These are phyloP conservation scores for Irpex sp. DNA, from an alignment of 1,284 basidiomycete genomes.

Conservation along the genomic window DNA sequence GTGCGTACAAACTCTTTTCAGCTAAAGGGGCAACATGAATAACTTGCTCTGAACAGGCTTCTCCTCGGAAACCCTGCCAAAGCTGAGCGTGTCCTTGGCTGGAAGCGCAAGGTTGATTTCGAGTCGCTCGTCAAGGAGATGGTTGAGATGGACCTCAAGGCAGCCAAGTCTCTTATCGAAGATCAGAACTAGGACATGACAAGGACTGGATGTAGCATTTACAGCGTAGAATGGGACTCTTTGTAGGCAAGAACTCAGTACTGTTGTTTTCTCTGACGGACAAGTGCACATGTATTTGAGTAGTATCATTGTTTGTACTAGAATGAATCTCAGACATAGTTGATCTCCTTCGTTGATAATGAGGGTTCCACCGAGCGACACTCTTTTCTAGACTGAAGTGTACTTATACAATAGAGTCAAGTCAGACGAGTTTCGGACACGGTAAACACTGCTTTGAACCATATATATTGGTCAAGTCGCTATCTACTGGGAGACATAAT, in stretches of 20 bases:
- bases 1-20: conserved; percentile 39
- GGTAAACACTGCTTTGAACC: not conserved
- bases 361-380: too few species aligned
- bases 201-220: not conserved
- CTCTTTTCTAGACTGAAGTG: too few species aligned
- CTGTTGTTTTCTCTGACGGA: not conserved
- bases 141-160: conserved; percentile 76
- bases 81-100: conserved; percentile 79
- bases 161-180: conserved; percentile 67
- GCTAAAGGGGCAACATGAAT: not conserved
- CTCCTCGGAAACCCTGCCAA: conserved; percentile 81
- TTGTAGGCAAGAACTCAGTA: not conserved
- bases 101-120: conserved; percentile 82
- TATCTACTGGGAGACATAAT: not conserved
- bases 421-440: not conserved
- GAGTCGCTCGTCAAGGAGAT: conserved; percentile 84
- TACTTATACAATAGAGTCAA: too few species aligned
- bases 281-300: not conserved
- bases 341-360: too few species aligned
- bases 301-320: not conserved
- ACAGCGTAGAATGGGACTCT: not conserved
- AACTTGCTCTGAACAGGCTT: conserved; percentile 42
- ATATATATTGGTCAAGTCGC: not conserved
- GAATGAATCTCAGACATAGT: not conserved
- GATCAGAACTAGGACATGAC: conserved; percentile 61